Percentiles rank a stretch among this genome's conserved stretches.
phyloP scores from a whole-genome alignment of 225 moss, liverwort and hornwort species.

The Lunularia cruciata region DNA sequence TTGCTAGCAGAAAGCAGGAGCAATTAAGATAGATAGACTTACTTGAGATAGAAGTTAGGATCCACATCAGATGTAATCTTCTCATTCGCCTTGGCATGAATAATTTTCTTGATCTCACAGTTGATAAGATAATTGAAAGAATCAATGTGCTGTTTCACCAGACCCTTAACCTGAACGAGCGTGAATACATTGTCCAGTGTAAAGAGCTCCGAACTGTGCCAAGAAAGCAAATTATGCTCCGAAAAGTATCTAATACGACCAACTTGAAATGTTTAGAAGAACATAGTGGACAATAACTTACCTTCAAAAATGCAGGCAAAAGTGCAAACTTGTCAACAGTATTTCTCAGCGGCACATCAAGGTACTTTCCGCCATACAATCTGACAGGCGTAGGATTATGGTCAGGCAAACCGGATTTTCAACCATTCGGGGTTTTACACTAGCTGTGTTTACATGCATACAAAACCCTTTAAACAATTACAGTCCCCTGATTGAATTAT shows the following conservation, averaged over 20 bases:
- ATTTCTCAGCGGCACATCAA: slow-evolving; percentile 62
- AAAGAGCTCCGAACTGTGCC: neutral
- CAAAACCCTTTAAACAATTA: too few relatives aligned
- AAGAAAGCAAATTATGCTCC: neutral
- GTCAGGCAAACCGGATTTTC: too few relatives aligned
- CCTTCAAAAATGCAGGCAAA: slow-evolving; percentile 99
- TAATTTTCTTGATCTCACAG: slow-evolving; percentile 97
- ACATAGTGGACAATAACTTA: slow-evolving; percentile 15
- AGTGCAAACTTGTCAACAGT: slow-evolving; percentile 91
- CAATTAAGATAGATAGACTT: slow-evolving; percentile 37
- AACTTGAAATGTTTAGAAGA: neutral
- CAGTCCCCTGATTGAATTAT: too few relatives aligned
- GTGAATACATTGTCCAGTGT: neutral
- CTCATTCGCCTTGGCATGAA: slow-evolving; percentile 97
- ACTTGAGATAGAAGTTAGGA: slow-evolving; percentile 96
- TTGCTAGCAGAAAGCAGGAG: too few relatives aligned
- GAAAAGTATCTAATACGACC: too few relatives aligned
- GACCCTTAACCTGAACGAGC: slow-evolving; percentile 68
- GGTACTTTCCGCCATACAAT: slow-evolving; percentile 38
- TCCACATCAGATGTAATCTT: slow-evolving; percentile 95
- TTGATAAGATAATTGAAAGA: slow-evolving; percentile 99
- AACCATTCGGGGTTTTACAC: too few relatives aligned
- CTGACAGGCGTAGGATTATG: slow-evolving; percentile 21
- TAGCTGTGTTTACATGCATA: too few relatives aligned
- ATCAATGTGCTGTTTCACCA: slow-evolving; percentile 99